phyloP scores from a whole-genome alignment of 2,329 filamentous ascomycete species.

The Madurella fahalii region DNA sequence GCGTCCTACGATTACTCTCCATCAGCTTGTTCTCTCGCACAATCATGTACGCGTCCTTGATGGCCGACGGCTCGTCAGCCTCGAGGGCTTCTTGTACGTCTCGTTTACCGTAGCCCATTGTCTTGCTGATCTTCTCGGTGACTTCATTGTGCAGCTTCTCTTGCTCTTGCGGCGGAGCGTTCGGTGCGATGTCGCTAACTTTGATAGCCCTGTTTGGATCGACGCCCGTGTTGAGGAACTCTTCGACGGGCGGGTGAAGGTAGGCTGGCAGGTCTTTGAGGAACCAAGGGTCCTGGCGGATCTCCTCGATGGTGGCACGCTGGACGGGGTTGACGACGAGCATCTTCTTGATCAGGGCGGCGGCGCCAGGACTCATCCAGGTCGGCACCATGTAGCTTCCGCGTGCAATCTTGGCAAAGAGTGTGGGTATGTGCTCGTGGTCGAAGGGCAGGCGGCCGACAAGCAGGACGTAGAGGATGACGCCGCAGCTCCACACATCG shows the following conservation, averaged over 20 bases:
- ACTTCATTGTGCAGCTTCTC: constrained; percentile 90
- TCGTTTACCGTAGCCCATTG: constrained; percentile 93
- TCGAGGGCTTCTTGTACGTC: constrained; percentile 93
- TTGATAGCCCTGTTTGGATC: constrained; percentile 90
- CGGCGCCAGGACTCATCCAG: constrained; percentile 83
- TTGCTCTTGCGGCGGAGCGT: constrained; percentile 72
- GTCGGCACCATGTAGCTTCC: constrained; percentile 89
- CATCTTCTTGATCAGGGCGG: constrained; percentile 83
- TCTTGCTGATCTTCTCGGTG: constrained; percentile 92
- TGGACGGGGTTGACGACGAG: constrained; percentile 92
- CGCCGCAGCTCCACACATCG: constrained; percentile 95
- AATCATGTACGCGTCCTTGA: constrained; percentile 98
- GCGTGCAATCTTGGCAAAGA: constrained; percentile 96
- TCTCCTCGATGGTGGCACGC: constrained; percentile 89
- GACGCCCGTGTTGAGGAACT: constrained; percentile 90
- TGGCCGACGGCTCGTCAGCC: constrained; percentile 89
- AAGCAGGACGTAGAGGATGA: constrained; percentile 80
- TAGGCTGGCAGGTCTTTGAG: constrained; percentile 80
- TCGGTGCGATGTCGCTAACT: constrained; percentile 73
- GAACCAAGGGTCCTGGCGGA: constrained; percentile 93
- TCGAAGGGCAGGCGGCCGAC: constrained; percentile 88
- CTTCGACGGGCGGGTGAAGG: constrained; percentile 79
- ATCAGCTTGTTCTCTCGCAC: constrained; percentile 97
- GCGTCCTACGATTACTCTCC: constrained; percentile 79
- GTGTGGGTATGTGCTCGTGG: constrained; percentile 94